These are phyloP conservation scores for Ramichloridium luteum DNA, from an alignment of 2,329 filamentous ascomycete species.

Conservation along the genomic window DNA sequence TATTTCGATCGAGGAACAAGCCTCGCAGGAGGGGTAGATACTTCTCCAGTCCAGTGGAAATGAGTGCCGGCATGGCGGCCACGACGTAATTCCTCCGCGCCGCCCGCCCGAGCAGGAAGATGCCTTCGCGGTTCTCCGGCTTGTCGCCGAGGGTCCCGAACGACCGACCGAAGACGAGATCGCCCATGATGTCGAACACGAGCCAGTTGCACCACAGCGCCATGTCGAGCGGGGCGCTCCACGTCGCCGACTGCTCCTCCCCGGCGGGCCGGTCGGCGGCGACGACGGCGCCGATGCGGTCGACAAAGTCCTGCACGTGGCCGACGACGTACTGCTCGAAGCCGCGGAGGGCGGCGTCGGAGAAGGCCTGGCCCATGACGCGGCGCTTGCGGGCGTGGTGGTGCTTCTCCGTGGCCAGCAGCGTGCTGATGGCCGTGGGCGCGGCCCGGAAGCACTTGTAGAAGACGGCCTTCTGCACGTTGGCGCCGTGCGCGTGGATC, in stretches of 20 bases:
- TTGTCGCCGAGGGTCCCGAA: conserved; percentile 17
- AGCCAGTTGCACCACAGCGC: conserved; percentile 27
- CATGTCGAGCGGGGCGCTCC: conserved; percentile 16
- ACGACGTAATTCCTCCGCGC: conserved; percentile 35
- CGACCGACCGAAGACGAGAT: conserved; percentile 31
- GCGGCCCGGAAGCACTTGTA: conserved; percentile 36
- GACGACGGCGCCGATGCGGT: conserved; percentile 6
- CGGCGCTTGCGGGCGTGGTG: conserved; percentile 35
- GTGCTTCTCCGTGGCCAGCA: conserved; percentile 31
- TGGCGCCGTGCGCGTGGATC: conserved; percentile 37
- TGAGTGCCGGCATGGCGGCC: conserved; percentile 18
- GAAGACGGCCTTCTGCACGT: conserved; percentile 38
- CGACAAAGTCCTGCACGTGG: conserved; percentile 13
- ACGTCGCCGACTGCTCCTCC: conserved; percentile 8
- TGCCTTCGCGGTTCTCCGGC: conserved; percentile 27
- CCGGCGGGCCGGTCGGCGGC: conserved; percentile 4
- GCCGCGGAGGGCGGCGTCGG: conserved; percentile 21
- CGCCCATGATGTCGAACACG: conserved; percentile 41
- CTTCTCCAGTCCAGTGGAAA: conserved; percentile 15
- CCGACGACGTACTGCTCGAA: conserved; percentile 16
- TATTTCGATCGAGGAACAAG: conserved; percentile 13
- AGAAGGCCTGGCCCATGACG: conserved; percentile 35
- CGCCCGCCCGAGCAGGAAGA: conserved; percentile 31
- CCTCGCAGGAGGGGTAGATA: conserved; percentile 15
- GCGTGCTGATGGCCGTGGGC: conserved; percentile 31